Evolutionary conservation across 2,329 filamentous ascomycete genomes (phyloP).

Genomic region (Xylariaceae sp.): DNA sequence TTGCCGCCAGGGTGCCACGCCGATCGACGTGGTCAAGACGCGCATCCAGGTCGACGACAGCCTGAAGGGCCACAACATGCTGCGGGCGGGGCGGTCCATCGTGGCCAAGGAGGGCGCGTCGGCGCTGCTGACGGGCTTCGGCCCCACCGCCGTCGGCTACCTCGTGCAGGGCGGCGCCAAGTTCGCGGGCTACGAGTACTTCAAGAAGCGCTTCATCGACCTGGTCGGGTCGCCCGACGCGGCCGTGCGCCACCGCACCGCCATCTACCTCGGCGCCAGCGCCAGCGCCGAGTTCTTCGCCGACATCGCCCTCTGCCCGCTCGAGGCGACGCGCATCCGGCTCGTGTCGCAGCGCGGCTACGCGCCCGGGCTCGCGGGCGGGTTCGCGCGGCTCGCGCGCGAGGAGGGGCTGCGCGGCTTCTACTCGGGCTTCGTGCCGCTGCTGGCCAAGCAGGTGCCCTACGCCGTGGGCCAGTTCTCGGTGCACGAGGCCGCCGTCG

Average conservation of each 20-base stretch:
- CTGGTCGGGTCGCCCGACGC: conserved; percentile 46
- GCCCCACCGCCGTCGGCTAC: conserved; percentile 79
- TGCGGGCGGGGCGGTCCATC: conserved; percentile 72
- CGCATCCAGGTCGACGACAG: conserved; percentile 82
- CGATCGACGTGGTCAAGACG: conserved; percentile 73
- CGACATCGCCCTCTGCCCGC: conserved; percentile 79
- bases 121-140: conserved; percentile 75
- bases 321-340: conserved; percentile 74
- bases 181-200: conserved; percentile 89
- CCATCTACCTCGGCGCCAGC: conserved; percentile 65
- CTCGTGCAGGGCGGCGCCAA: conserved; percentile 86
- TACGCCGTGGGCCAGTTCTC: conserved; percentile 95
- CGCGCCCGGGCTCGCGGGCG: conserved; percentile 61
- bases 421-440: conserved; percentile 84
- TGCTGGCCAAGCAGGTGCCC: conserved; percentile 82
- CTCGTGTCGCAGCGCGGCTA: conserved; percentile 77
- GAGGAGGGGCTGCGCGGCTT: conserved; percentile 74
- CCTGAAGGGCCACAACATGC: conserved; percentile 77
- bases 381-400: conserved; percentile 67
- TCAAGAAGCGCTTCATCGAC: conserved; percentile 82
- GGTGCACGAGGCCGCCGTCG: conserved; percentile 82
- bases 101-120: conserved; percentile 70
- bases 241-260: conserved; percentile 38
- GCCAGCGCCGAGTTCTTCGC: conserved; percentile 65
- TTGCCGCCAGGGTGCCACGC: conserved; percentile 43